These are phyloP conservation scores for Russula vinacea DNA, from an alignment of 768 basidiomycete genomes.

Conservation along the genomic window DNA sequence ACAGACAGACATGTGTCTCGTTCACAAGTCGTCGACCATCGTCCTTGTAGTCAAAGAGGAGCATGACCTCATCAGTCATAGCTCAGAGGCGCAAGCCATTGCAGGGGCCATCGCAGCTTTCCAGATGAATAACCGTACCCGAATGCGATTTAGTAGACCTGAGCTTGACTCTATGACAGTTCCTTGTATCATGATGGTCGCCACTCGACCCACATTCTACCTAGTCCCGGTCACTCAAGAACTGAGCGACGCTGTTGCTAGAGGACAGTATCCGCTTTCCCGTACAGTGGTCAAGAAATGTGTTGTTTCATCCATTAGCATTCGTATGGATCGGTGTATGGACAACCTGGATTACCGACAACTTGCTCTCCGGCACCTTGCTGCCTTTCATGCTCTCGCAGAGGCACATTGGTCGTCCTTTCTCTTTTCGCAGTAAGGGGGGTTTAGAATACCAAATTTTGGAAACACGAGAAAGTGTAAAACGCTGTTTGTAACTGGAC, in stretches of 20 bases:
- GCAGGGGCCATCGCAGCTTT: conserved; percentile 9
- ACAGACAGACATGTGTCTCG: background rate
- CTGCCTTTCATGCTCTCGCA: background rate
- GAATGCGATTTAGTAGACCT: background rate
- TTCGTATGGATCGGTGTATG: conserved; percentile 2
- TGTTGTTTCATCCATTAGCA: background rate
- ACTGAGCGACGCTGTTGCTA: background rate
- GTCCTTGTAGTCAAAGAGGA: conserved; percentile 8
- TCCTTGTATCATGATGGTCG: conserved; percentile 1
- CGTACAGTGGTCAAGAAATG: background rate
- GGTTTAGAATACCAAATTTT: no score
- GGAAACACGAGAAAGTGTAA: no score
- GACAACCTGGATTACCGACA: background rate
- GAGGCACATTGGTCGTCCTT: background rate
- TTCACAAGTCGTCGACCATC: background rate
- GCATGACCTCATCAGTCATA: background rate
- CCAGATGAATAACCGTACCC: conserved; percentile 1
- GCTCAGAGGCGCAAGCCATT: conserved; percentile 15
- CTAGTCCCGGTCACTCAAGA: conserved; percentile 1
- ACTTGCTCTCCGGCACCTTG: background rate
- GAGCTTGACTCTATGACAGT: conserved; percentile 5
- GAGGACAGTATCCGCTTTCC: background rate
- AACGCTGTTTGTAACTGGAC: no score
- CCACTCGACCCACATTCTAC: conserved; percentile 14
- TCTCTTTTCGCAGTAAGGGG: no score